Conservation (phyloP, 208 protist genomes). For the Endotrypanum monterogeii region DNA sequence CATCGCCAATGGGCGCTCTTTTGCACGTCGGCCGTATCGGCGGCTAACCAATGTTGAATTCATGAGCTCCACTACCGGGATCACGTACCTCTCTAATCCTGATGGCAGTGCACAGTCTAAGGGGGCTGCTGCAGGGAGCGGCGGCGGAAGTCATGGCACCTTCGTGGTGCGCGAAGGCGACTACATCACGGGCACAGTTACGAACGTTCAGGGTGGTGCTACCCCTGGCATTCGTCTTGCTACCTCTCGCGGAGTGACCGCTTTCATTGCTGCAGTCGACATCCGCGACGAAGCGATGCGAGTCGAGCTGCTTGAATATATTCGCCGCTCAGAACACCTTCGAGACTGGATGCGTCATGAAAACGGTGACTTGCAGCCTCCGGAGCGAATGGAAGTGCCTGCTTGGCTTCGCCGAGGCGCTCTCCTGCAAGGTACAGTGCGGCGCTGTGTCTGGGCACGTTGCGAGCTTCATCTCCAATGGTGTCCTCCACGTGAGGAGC, state of each 20-base stretch:
- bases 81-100: constrained; percentile 49
- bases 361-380: background rate
- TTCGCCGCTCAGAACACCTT: constrained; percentile 32
- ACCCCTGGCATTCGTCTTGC: constrained; percentile 54
- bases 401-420: constrained; percentile 67
- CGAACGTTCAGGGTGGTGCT: constrained; percentile 46
- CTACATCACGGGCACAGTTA: constrained; percentile 67
- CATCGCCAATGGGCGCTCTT: constrained; percentile 52
- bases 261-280: constrained; percentile 61
- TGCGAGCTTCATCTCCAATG: constrained; percentile 80
- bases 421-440: constrained; percentile 72
- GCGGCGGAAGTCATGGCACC: constrained; percentile 23
- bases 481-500: constrained; percentile 56
- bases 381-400: constrained; percentile 21
- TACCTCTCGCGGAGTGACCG: constrained; percentile 66
- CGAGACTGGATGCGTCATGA: constrained; percentile 25
- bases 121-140: background rate
- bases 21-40: constrained; percentile 72
- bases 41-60: constrained; percentile 67
- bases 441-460: constrained; percentile 60
- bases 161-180: constrained; percentile 71
- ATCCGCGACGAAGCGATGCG: constrained; percentile 59
- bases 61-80: constrained; percentile 66
- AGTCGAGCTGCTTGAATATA: constrained; percentile 57
- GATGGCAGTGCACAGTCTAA: constrained; percentile 26